Evolutionary conservation across 2,329 filamentous ascomycete species (phyloP).

Genomic region (Lasiodiplodia citricola): DNA sequence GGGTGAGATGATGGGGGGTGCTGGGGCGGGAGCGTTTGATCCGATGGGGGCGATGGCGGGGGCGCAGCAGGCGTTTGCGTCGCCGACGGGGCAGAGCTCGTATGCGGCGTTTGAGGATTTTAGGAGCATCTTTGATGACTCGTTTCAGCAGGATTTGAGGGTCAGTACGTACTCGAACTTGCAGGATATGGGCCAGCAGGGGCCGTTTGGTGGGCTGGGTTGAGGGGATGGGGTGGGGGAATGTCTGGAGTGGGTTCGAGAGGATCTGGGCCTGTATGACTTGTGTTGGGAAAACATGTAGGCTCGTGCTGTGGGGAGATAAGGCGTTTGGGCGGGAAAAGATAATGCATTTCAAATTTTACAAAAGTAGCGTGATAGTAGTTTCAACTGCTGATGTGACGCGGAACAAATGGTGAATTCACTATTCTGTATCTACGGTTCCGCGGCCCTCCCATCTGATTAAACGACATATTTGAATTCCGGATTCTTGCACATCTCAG

Average conservation of each 20-base stretch:
- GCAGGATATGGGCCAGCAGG: neutral
- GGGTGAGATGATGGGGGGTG: neutral
- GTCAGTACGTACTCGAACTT: conserved; percentile 1
- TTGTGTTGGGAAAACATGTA: no score
- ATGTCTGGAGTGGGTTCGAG: no score
- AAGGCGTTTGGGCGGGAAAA: no score
- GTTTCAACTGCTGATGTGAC: no score
- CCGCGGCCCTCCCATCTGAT: no score
- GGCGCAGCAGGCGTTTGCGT: neutral
- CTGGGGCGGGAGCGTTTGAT: conserved; percentile 18
- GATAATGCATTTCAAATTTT: no score
- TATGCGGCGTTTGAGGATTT: neutral
- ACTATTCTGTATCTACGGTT: no score
- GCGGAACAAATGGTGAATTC: no score
- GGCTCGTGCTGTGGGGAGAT: no score
- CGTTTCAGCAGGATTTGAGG: neutral
- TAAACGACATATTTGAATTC: neutral
- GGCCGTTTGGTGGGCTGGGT: neutral
- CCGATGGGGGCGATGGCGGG: conserved; percentile 7
- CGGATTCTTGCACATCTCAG: neutral
- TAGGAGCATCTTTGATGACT: neutral
- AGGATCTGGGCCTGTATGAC: no score
- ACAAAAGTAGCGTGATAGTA: no score
- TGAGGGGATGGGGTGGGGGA: no score
- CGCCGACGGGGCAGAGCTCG: neutral